Evolutionary conservation across 2,329 filamentous ascomycete genomes (phyloP).

Genomic region (Fusarium chuoi): DNA sequence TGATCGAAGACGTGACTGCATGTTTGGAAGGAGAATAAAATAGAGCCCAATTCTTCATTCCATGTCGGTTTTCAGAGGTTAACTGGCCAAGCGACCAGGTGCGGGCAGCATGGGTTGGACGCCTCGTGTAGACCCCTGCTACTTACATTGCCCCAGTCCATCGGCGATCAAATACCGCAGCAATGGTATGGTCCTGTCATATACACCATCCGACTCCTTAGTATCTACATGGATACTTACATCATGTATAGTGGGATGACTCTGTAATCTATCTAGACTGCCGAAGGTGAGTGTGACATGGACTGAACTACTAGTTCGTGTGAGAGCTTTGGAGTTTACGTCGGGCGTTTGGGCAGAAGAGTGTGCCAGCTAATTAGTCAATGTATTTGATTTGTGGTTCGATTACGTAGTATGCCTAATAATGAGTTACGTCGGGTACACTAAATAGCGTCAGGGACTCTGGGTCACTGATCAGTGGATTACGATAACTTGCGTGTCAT

Average conservation of each 20-base stretch:
- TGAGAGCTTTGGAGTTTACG: neutral
- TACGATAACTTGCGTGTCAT: neutral
- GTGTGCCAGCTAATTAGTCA: too few species aligned
- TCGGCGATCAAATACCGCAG: too few species aligned
- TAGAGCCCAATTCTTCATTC: fast-evolving
- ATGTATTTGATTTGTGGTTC: too few species aligned
- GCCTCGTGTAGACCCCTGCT: neutral
- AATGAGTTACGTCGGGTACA: neutral
- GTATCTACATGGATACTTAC: neutral
- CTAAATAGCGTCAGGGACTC: too few species aligned
- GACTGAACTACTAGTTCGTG: too few species aligned
- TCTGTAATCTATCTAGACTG: neutral
- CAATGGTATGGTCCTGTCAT: neutral
- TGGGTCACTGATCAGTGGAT: neutral
- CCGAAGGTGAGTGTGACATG: too few species aligned
- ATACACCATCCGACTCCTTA: neutral
- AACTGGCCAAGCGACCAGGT: neutral
- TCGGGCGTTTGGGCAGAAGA: neutral
- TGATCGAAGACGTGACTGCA: neutral
- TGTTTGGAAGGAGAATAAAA: fast-evolving
- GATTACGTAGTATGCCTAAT: too few species aligned
- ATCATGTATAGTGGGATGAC: neutral
- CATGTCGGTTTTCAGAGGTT: neutral
- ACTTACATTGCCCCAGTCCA: neutral
- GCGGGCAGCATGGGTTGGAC: neutral